Base-by-base conservation (phyloP, 306 rosid species). In the Acacia confusa region DNA sequence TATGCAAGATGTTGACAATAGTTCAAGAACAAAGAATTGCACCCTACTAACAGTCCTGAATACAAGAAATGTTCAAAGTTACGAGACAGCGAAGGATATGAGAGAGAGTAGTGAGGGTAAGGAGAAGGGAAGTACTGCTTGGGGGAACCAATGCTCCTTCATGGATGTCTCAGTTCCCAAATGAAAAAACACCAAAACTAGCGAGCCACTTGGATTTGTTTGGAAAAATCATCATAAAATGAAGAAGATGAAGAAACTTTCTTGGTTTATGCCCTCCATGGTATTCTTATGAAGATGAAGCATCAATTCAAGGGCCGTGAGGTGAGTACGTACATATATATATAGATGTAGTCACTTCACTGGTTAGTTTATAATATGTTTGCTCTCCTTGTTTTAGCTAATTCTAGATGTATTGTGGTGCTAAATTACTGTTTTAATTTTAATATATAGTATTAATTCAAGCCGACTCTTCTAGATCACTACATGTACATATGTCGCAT, bases 91-190 rank as follows among this genome's bases (percentile, higher is more conserved):
- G 6, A 44, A 71, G 6, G 4, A 71, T 45, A 45, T 71, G 15
- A 17, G 30, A 45, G 15, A 6, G 75, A 7, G 7, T 1, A 5
- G 7, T 36, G 52, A 25, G 0, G 20, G 15, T 5, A 71, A 71
- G 40, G 50, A 60, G 4, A 52, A 36, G 38, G 38, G 38, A 36
- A 36, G 7, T 36, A 36, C 38, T 36, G 38, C 63, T 34, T 85
- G 85, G 88, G 91, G 88, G 28, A 88, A 88, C 55, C 34, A 38
- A 69, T 24, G 80, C 14, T 57, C 70, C n/a, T 67, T 74, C 40
- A 10, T 74, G 67, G 83, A 60, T 48, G 22, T 85, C 1, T 19
- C 82, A 9, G 48, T 87, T 11, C 90, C 86, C 1, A 79, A 77
- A 34, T 64, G 60, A 2, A 65, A 9, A 12, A 72, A 74, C 7